These are phyloP conservation scores for Warburgia ugandensis DNA, from an alignment of 164 flowering plant genomes.

Conservation along the genomic window DNA sequence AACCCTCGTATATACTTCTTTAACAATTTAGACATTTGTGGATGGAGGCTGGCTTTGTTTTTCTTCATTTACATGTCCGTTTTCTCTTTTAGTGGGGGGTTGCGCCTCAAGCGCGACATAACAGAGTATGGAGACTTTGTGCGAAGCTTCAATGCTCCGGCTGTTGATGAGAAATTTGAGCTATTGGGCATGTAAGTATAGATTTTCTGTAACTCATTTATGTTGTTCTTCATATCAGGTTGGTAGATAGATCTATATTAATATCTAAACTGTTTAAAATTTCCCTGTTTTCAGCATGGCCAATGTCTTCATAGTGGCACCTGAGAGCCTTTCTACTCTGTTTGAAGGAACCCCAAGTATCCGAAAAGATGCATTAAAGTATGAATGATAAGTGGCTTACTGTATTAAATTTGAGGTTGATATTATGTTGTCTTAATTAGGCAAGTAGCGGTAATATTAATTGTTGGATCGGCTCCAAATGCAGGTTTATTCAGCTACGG, in stretches of 20 bases:
- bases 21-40: neutral
- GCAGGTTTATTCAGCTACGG: constrained; percentile 13
- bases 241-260: neutral
- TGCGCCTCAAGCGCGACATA: constrained; percentile 93
- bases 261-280: neutral
- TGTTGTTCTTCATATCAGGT: neutral
- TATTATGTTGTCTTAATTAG: too few relatives aligned
- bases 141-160: constrained; percentile 89
- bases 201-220: neutral
- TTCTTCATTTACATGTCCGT: neutral
- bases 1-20: too few relatives aligned
- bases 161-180: constrained; percentile 94
- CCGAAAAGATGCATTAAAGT: constrained; percentile 92
- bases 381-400: constrained; percentile 12
- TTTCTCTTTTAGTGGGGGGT: constrained; percentile 62
- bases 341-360: constrained; percentile 95
- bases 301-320: constrained; percentile 96
- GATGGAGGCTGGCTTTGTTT: neutral
- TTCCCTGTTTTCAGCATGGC: constrained; percentile 61
- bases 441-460: neutral
- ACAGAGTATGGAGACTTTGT: constrained; percentile 97
- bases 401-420: too few relatives aligned
- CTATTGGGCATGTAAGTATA: constrained; percentile 83
- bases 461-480: neutral
- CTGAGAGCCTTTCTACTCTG: constrained; percentile 84